Evolutionary conservation across 164 flowering plant genomes (phyloP), one percentile per base, ranked within the genome.

Genomic region (Sextonia rubra): DNA sequence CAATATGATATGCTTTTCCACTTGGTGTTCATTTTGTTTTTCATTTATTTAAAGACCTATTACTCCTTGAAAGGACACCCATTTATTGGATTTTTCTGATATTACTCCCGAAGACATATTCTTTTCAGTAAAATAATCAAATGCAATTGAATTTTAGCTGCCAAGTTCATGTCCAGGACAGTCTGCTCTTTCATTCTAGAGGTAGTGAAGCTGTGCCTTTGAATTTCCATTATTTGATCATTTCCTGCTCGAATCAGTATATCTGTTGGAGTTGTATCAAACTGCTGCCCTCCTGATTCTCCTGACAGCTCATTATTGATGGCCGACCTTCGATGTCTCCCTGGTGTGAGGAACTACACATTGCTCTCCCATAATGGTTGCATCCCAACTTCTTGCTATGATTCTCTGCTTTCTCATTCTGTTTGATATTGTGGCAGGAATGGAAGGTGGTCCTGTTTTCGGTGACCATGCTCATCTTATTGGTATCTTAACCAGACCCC

Each of bases 381-480:
- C 26, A 68, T 69, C 23, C 14, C 18, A 61, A 78, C 11, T 61
- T 69, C 70, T 23, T 47, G 47, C 62, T 47, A 30, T 66, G 30
- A 12, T 37, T 15, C 47, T 63, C 64, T 64, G 47, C 70, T 47
- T 74, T 71, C 76, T 78, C 64, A 78, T 73, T 75, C 56, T 37
- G 30, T 73, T 66, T 69, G 24, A 66, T 60, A 47, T 66, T 24
- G 20, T 78, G 1, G 73, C 82, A 93, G 99, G 99, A 78, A 91
- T 89, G 92, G 99, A 95, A 87, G 99, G 99, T 65, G 84, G 89
- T 76, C 98, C 98, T 47, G 91, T 95, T 80, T 91, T 92, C 76
- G 84, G 79, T 75, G 85, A 81, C 67, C 71, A 83, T 58, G 82
- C 82, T 65, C 75, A 72, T 55, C 83, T 95, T 58, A 74, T 92